phyloP scores from a whole-genome alignment of 1,284 basidiomycete genomes.

The Albatrellus sp. region DNA sequence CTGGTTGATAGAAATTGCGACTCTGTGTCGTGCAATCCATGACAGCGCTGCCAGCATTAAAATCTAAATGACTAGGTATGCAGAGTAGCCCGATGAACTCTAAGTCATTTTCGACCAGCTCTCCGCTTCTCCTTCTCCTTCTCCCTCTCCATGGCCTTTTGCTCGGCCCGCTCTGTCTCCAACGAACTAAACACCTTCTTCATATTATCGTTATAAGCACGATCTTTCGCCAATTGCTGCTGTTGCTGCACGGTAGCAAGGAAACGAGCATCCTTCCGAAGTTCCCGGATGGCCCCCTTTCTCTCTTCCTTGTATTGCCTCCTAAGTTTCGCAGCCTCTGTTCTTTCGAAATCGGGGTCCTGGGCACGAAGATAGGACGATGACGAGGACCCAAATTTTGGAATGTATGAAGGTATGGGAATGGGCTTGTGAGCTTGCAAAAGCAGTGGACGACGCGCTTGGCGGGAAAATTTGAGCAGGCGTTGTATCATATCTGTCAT shows the following conservation, averaged over 20 bases:
- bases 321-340: conserved; percentile 78
- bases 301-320: conserved; percentile 90
- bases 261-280: conserved; percentile 93
- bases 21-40: no score
- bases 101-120: conserved; percentile 48
- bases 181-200: conserved; percentile 74
- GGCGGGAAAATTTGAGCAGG: conserved; percentile 62
- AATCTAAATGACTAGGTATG: no score
- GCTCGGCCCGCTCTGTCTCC: conserved; percentile 86
- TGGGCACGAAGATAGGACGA: conserved; percentile 73
- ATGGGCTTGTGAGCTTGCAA: conserved; percentile 96
- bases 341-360: conserved; percentile 90
- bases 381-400: conserved; percentile 84
- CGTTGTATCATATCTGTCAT: conserved; percentile 37
- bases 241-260: conserved; percentile 80
- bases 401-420: conserved; percentile 85
- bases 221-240: conserved; percentile 78
- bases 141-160: conserved; percentile 84
- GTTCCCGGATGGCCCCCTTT: conserved; percentile 94
- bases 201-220: conserved; percentile 67
- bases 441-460: conserved; percentile 67
- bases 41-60: no score
- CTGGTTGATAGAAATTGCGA: no score
- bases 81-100: no score
- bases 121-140: conserved; percentile 69